A percentile compares a stretch with the other conserved stretches of the same genome.
Conservation (phyloP, 2,329 filamentous ascomycete genomes). For the Dactylellina haptotyla region DNA sequence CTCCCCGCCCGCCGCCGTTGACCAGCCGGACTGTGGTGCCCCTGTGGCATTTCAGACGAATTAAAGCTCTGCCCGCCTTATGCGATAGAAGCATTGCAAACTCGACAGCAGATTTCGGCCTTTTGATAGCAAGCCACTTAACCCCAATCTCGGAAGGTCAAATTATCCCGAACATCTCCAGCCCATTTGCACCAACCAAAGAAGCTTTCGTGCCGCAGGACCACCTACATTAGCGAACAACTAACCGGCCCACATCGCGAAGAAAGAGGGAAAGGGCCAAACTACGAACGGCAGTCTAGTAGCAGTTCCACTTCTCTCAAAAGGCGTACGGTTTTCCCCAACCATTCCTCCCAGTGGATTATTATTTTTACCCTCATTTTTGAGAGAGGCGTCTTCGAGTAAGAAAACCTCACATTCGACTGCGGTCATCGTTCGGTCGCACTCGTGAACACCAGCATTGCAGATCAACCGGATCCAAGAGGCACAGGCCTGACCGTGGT, state of each 20-base stretch:
- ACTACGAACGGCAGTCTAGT: too few relatives aligned
- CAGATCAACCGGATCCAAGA: conserved; percentile 15
- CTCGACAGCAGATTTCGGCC: conserved; percentile 15
- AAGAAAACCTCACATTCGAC: too few relatives aligned
- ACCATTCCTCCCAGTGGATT: too few relatives aligned
- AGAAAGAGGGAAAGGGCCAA: conserved; percentile 19
- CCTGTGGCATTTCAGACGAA: conserved; percentile 48
- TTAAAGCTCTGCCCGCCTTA: conserved; percentile 52
- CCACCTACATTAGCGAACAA: conserved; percentile 26
- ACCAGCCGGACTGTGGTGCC: background rate
- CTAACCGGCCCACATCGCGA: conserved; percentile 36
- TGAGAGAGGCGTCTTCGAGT: too few relatives aligned
- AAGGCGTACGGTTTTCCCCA: too few relatives aligned
- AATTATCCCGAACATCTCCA: conserved; percentile 46
- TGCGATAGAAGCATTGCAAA: conserved; percentile 32
- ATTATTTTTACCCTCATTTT: too few relatives aligned
- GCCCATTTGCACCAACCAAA: conserved; percentile 20
- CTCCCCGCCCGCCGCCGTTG: conserved; percentile 5
- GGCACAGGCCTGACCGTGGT: conserved; percentile 34
- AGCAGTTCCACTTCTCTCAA: too few relatives aligned
- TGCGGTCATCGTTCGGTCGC: background rate
- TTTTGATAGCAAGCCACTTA: conserved; percentile 54
- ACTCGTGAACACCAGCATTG: background rate
- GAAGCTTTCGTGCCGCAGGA: conserved; percentile 46
- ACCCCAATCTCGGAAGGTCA: conserved; percentile 54